Evolutionary conservation across 805 yeast genomes (phyloP), one percentile per base, ranked within the genome.

Genomic region (Candida succiphila): DNA sequence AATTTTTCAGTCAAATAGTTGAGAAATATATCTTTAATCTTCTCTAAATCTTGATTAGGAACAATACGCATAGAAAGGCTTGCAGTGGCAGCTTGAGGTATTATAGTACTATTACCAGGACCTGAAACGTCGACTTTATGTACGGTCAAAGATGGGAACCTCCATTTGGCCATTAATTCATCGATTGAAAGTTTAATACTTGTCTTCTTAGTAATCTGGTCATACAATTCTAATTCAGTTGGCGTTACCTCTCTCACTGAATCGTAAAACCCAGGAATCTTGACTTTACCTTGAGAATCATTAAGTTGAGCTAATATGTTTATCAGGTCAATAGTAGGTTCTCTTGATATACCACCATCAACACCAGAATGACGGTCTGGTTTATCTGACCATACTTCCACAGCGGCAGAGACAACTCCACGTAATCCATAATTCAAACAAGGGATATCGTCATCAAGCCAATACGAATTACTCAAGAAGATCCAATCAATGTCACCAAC

Each of bases 311-410:
- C 70, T 17, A 88, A 58, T 14, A 89, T 48, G 34, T 78, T 80
- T 27, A 88, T 69, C 54, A 89, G 56, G 50, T 89, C 97, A 60
- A 84, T 73, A 0, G 94, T 78, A 2, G 98, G 96, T 46, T 89
- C 98, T 37, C 81, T 68, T 39, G 75, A 72, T 7, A 81, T 78
- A 38, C 97, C 97, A 33, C 98, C 98, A 58, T 87, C 94, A 8
- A 92, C 92, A 40, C 98, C 98, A 0, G 96, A 85, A 52, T 92
- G 98, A 37, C 94, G 63, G 54, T 92, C 96, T 1, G 94, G 94
- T 38, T 68, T 68, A 42, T 78, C 88, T 33, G 87, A 75, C 37
- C 64, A 61, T 9, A 92, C 66, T 24, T 73, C 74, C 3, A 92
- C 70, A n/a, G 76, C 65, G 2, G 85, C 80, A 56, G 87, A 82